Evolutionary conservation across 2,329 filamentous ascomycete genomes (phyloP).

Genomic region (Sclerotinia minor): DNA sequence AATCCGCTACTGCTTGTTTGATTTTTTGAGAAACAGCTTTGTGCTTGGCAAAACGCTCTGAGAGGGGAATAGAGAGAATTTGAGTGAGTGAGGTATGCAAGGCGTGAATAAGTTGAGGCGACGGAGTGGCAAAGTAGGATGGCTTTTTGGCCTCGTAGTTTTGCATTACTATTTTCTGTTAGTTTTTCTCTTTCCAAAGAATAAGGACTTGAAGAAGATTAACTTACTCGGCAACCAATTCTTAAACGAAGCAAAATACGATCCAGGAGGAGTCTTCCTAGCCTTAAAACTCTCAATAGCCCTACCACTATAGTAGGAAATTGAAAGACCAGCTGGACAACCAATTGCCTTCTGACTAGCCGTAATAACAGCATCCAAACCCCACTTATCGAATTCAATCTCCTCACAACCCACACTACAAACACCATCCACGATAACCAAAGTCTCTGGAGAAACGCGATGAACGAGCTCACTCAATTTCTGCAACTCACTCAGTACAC

Average conservation of each 20-base stretch:
- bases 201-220: background rate
- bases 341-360: conserved; percentile 97
- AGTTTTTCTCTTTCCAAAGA: conserved; percentile 11
- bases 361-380: conserved; percentile 87
- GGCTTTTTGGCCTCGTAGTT: conserved; percentile 98
- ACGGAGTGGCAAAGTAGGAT: conserved; percentile 96
- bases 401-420: conserved; percentile 97
- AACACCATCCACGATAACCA: conserved; percentile 91
- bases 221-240: conserved; percentile 88
- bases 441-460: conserved; percentile 83
- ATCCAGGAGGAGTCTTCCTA: conserved; percentile 76
- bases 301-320: conserved; percentile 87
- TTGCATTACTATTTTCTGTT: conserved; percentile 71
- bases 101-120: conserved; percentile 89
- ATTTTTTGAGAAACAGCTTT: conserved; percentile 76
- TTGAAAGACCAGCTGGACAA: conserved; percentile 88
- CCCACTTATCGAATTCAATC: conserved; percentile 94
- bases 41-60: conserved; percentile 82
- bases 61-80: conserved; percentile 76
- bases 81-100: conserved; percentile 86
- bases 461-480: conserved; percentile 79
- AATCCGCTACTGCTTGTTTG: conserved; percentile 76
- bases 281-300: conserved; percentile 79
- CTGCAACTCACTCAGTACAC: conserved; percentile 90
- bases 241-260: conserved; percentile 95